Evolutionary conservation across 331 rosid genomes (phyloP).

Genomic region (Telfairia occidentalis): DNA sequence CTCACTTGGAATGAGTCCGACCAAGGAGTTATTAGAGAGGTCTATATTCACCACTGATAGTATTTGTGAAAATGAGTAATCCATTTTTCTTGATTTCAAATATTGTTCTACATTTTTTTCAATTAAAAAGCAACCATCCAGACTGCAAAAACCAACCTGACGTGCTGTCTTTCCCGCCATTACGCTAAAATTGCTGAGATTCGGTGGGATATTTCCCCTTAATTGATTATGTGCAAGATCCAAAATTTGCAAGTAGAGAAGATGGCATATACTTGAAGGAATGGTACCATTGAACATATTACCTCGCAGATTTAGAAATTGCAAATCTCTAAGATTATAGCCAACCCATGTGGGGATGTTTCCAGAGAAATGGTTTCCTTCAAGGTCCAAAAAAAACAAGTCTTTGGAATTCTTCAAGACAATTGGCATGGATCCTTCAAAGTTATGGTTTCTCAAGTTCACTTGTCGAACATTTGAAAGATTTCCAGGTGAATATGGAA

Average conservation of each 20-base stretch:
- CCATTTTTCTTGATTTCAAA: slow-evolving; percentile 9
- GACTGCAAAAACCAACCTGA: slow-evolving; percentile 1
- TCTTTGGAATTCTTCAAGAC: slow-evolving; percentile 3
- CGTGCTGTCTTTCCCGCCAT: slow-evolving; percentile 15
- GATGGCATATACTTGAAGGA: slow-evolving; percentile 19
- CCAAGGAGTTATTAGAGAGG: slow-evolving; percentile 21
- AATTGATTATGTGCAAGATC: slow-evolving; percentile 22
- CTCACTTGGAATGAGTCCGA: slow-evolving; percentile 18
- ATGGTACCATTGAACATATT: slow-evolving; percentile 27
- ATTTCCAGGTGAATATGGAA: slow-evolving; percentile 17
- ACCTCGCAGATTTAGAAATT: slow-evolving; percentile 16
- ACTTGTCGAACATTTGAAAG: neutral
- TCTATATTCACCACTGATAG: slow-evolving; percentile 9
- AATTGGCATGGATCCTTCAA: slow-evolving; percentile 24
- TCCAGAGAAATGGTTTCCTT: slow-evolving; percentile 29
- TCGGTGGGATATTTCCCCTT: slow-evolving; percentile 21
- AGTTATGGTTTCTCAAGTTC: slow-evolving; percentile 18
- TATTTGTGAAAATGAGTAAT: neutral
- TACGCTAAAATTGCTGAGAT: slow-evolving; percentile 17
- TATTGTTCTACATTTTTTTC: neutral
- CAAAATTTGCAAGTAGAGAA: neutral
- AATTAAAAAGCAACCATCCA: neutral
- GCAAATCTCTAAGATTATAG: neutral
- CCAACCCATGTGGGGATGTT: slow-evolving; percentile 27
- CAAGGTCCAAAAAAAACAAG: slow-evolving; percentile 22